Evolutionary conservation across 2,329 filamentous ascomycete species (phyloP).

Genomic region (Periconia digitata): DNA sequence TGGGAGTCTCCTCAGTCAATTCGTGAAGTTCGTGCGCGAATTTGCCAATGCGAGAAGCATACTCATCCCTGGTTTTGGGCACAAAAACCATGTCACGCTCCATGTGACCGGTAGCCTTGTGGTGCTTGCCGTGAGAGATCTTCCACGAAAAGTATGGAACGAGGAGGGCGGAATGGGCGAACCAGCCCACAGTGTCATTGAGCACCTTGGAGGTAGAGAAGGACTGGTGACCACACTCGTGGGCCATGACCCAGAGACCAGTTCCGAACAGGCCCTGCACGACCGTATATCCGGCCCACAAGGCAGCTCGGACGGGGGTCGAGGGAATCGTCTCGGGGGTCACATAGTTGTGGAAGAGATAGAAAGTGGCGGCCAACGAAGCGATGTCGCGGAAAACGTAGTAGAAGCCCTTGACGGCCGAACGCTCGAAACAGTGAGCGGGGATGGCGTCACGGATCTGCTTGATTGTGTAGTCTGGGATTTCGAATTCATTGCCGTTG

Average conservation of each 20-base stretch:
- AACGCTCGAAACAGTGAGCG: conserved; percentile 94
- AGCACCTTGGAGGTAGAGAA: conserved; percentile 90
- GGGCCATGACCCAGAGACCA: conserved; percentile 92
- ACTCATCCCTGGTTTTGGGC: conserved; percentile 84
- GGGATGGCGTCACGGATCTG: conserved; percentile 96
- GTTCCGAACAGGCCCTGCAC: conserved; percentile 92
- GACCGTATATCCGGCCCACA: conserved; percentile 72
- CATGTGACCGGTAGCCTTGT: conserved; percentile 97
- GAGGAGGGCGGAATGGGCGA: conserved; percentile 83
- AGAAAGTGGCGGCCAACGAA: conserved; percentile 75
- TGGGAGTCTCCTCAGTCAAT: conserved; percentile 91
- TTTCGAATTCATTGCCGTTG: conserved; percentile 90
- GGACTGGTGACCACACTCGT: conserved; percentile 96
- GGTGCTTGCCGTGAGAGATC: conserved; percentile 98
- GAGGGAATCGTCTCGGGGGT: conserved; percentile 82
- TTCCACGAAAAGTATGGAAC: conserved; percentile 99
- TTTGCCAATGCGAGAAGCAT: conserved; percentile 72
- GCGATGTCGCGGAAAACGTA: conserved; percentile 85
- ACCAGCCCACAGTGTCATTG: conserved; percentile 91
- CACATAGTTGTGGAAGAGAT: conserved; percentile 84
- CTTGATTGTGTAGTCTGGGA: conserved; percentile 97
- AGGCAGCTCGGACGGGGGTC: conserved; percentile 63
- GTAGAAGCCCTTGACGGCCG: conserved; percentile 69
- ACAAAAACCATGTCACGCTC: conserved; percentile 99
- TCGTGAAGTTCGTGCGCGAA: conserved; percentile 81